Percentiles rank a stretch among this genome's conserved stretches.
These are phyloP conservation scores for Wickerhamiella cacticola DNA, from an alignment of 805 yeast species.

Conservation along the genomic window DNA sequence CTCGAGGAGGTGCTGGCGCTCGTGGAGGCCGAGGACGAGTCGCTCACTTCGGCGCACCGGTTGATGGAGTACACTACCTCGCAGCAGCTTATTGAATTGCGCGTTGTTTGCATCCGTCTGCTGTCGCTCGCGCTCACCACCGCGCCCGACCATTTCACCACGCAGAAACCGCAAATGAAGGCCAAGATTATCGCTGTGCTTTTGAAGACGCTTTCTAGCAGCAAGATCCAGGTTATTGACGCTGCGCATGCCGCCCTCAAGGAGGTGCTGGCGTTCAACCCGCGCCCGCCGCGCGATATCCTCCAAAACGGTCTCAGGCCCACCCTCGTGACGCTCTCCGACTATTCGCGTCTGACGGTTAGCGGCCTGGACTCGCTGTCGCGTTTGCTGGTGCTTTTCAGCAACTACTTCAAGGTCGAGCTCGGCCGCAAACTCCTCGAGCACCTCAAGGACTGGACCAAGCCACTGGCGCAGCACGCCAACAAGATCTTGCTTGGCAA, in stretches of 20 bases:
- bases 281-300: slow-evolving; percentile 79
- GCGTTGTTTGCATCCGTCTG: slow-evolving; percentile 81
- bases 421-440: slow-evolving; percentile 87
- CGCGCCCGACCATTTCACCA: slow-evolving; percentile 60
- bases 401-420: slow-evolving; percentile 91
- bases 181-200: slow-evolving; percentile 83
- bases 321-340: slow-evolving; percentile 87
- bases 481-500: slow-evolving; percentile 71
- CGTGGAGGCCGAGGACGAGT: slow-evolving; percentile 96
- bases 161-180: slow-evolving; percentile 49
- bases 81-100: slow-evolving; percentile 70
- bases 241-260: slow-evolving; percentile 88
- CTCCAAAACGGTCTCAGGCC: slow-evolving; percentile 94
- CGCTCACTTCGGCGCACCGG: slow-evolving; percentile 76
- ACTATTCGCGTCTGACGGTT: slow-evolving; percentile 79
- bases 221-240: slow-evolving; percentile 74
- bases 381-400: slow-evolving; percentile 67
- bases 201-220: slow-evolving; percentile 81
- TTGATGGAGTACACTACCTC: slow-evolving; percentile 78
- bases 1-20: slow-evolving; percentile 82
- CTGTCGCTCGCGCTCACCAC: slow-evolving; percentile 73
- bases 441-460: slow-evolving; percentile 93
- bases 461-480: slow-evolving; percentile 66
- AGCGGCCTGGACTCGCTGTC: slow-evolving; percentile 88
- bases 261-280: slow-evolving; percentile 66